Base-by-base conservation (phyloP, 371 early-diverging fungal species). In the Mortierella sp. region DNA sequence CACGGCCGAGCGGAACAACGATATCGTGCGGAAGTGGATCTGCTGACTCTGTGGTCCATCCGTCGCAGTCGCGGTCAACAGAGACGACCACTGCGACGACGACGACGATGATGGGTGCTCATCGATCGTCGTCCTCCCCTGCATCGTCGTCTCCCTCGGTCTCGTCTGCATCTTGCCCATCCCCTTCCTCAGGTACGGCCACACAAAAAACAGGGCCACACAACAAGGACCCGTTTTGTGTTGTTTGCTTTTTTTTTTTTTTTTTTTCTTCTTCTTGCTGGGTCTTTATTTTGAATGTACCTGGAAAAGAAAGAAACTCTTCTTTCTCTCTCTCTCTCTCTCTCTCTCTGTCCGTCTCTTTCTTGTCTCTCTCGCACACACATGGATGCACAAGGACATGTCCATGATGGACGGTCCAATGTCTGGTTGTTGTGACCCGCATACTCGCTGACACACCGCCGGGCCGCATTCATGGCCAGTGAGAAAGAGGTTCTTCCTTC, bases 161-260 rank as follows among this genome's bases (percentile, higher is more conserved):
- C 44, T 63, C 68, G 30, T 63, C 67, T n/a, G 21, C 57, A 15
- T 68, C 64, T 30, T 73, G 64, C 50, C 68, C 64, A 12, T 73
- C 68, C n/a, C 74, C 74, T 43, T 50, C 64, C 60, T 73, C 68
- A 67, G 74, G 74, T 73, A 68, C 71, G 65, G 37, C 56, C 47
- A 14, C 1, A 46, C 46, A 47, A 56, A 43, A 47, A 19, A 64
- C 12, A 64, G 16, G 23, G 19, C 15, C 21, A 55, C 25, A 57
- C 7, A 65, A n/a, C 23, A 52, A 47, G 30, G 45, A 44, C 26
- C 43, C 37, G 21, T n/a, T n/a, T n/a, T 30, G 45, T 25, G 47
- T 52, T n/a, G 28, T 66, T 51, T 58, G 47, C 37, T 30, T 25
- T n/a, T 47, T 57, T 47, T 62, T 46, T 30, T 14, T 28, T 58